These are phyloP conservation scores for Candida palmyrensis DNA, from an alignment of 805 yeast species.

Conservation along the genomic window DNA sequence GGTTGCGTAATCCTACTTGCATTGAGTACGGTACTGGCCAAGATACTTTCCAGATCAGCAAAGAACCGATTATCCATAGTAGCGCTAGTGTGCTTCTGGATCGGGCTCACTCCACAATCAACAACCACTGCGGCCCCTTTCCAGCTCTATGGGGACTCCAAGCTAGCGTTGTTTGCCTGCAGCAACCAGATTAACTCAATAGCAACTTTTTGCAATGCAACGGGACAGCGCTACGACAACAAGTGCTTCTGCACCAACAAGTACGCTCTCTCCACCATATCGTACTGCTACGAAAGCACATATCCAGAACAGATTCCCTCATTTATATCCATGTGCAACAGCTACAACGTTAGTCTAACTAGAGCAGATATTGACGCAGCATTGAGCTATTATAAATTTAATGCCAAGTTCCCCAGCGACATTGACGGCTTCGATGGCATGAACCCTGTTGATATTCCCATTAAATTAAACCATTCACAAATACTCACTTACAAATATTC, in stretches of 20 bases:
- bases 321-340: conserved; percentile 21
- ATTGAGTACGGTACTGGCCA: too few relatives aligned
- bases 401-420: conserved; percentile 11
- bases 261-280: conserved; percentile 24
- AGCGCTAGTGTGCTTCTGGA: conserved; percentile 6
- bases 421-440: conserved; percentile 5
- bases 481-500: conserved; percentile 17
- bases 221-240: not conserved
- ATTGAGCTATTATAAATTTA: conserved; percentile 10
- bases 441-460: conserved; percentile 16
- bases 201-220: conserved; percentile 17
- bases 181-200: conserved; percentile 15
- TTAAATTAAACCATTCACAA: conserved; percentile 18
- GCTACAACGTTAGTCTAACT: conserved; percentile 17
- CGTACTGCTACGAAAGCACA: conserved; percentile 25
- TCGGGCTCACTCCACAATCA: conserved; percentile 17
- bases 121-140: conserved; percentile 28
- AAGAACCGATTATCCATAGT: conserved; percentile 6
- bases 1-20: too few relatives aligned
- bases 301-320: conserved; percentile 18
- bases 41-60: too few relatives aligned
- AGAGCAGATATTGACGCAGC: conserved; percentile 18
- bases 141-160: conserved; percentile 20
- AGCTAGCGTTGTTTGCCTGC: conserved; percentile 29
- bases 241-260: conserved; percentile 21